A percentile compares a stretch with the other conserved stretches of the same genome.
Conservation (phyloP, 768 basidiomycete genomes). For the Serpula lacrymans region DNA sequence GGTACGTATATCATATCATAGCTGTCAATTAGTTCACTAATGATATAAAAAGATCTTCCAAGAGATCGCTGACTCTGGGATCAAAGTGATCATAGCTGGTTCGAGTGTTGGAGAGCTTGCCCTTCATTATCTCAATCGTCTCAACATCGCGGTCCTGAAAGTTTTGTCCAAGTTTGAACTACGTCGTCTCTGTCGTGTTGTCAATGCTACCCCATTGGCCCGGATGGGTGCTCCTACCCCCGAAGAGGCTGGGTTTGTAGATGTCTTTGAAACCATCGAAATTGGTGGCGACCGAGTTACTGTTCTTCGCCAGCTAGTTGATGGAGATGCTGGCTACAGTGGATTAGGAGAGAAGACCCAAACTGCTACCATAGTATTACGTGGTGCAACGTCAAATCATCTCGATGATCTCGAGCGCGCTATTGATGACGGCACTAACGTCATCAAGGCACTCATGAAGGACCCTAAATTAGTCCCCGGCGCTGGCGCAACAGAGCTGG, state of each 20-base stretch:
- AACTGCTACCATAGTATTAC: conserved; percentile 91
- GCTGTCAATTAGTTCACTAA: conserved; percentile 3
- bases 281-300: conserved; percentile 98
- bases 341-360: conserved; percentile 64
- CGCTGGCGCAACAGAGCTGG: conserved; percentile 91
- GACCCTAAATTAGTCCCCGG: conserved; percentile 90
- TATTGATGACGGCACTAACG: conserved; percentile 95
- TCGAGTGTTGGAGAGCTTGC: conserved; percentile 93
- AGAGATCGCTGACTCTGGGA: conserved; percentile 94
- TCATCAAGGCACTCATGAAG: conserved; percentile 89
- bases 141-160: conserved; percentile 93
- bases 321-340: conserved; percentile 65
- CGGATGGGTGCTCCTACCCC: conserved; percentile 94
- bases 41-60: conserved; percentile 78
- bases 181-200: conserved; percentile 89
- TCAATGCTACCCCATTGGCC: conserved; percentile 93
- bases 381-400: conserved; percentile 92
- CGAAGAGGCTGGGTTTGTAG: conserved; percentile 92
- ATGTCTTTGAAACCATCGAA: conserved; percentile 93
- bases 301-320: conserved; percentile 80
- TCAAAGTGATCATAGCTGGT: conserved; percentile 92
- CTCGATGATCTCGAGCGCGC: conserved; percentile 96
- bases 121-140: conserved; percentile 92
- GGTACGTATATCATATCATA: conserved; percentile 30
- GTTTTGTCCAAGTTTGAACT: conserved; percentile 98